Evolutionary conservation across 2,329 filamentous ascomycete species (phyloP).

Genomic region (Pseudocercospora ulei): DNA sequence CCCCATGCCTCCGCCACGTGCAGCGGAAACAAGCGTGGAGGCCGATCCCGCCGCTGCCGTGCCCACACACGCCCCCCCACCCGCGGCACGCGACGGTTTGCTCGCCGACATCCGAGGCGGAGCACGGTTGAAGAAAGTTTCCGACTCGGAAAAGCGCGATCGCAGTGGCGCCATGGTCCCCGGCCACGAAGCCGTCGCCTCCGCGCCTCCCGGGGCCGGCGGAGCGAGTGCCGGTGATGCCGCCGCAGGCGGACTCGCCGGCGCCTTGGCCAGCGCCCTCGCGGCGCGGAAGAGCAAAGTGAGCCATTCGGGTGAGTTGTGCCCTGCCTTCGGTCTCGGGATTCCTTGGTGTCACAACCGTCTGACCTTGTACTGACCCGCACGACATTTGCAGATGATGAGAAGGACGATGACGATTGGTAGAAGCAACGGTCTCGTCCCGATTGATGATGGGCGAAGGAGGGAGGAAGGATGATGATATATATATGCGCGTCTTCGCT

Average conservation of each 20-base stretch:
- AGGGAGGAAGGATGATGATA: too few species aligned
- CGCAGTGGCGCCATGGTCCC: constrained; percentile 56
- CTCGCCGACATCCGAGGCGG: constrained; percentile 62
- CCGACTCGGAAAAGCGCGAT: constrained; percentile 59
- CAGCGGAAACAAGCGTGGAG: constrained; percentile 45
- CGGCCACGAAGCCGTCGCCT: constrained; percentile 45
- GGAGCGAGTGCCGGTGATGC: constrained; percentile 47
- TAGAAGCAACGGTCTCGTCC: constrained; percentile 27
- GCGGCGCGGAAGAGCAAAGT: constrained; percentile 87
- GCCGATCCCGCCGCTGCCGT: constrained; percentile 37
- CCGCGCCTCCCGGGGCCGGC: constrained; percentile 47
- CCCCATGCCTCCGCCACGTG: constrained; percentile 32
- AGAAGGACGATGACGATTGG: constrained; percentile 69
- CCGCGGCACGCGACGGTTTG: constrained; percentile 51
- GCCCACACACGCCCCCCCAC: constrained; percentile 24
- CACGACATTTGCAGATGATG: constrained; percentile 52
- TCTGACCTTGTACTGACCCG: neutral
- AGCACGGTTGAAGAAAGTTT: constrained; percentile 62
- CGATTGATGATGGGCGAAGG: too few species aligned
- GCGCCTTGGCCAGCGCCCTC: constrained; percentile 65
- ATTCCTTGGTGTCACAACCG: neutral
- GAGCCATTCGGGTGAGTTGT: constrained; percentile 76
- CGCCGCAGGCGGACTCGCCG: constrained; percentile 39
- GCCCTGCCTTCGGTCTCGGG: constrained; percentile 10
- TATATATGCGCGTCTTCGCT: too few species aligned